Evolutionary conservation across 2,329 filamentous ascomycete species (phyloP).

Genomic region (Rutstroemia sp.): DNA sequence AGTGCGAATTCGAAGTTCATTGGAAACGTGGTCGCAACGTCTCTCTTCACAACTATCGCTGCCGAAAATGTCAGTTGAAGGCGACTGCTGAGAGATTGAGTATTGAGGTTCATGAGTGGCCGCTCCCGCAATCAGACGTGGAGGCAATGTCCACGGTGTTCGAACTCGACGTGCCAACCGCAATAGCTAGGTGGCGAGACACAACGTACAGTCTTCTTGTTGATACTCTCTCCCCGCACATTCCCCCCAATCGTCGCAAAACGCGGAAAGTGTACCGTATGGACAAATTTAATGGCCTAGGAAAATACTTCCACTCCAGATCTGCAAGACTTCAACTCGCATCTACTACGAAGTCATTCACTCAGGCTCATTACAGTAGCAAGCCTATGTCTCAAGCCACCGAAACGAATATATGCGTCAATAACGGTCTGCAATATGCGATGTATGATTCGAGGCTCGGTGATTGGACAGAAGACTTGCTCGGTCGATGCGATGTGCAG

Average conservation of each 20-base stretch:
- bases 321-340: slow-evolving; percentile 13
- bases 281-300: slow-evolving; percentile 8
- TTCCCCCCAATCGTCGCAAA: not conserved
- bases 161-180: slow-evolving; percentile 38
- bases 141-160: slow-evolving; percentile 42
- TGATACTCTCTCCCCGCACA: slow-evolving; percentile 30
- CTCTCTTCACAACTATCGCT: too few relatives aligned
- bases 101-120: slow-evolving; percentile 50
- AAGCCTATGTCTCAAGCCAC: slow-evolving; percentile 3
- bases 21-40: too few relatives aligned
- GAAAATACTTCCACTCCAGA: not conserved
- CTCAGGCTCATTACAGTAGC: slow-evolving; percentile 29
- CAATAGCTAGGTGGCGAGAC: slow-evolving; percentile 43
- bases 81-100: slow-evolving; percentile 22
- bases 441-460: too few relatives aligned
- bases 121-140: slow-evolving; percentile 35
- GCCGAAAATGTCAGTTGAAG: slow-evolving; percentile 29
- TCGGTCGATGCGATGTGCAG: too few relatives aligned
- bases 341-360: slow-evolving; percentile 13
- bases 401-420: too few relatives aligned
- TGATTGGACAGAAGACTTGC: too few relatives aligned
- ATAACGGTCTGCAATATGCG: too few relatives aligned
- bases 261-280: not conserved
- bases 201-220: slow-evolving; percentile 35
- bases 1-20: too few relatives aligned